Evolutionary conservation across 192 early-diverging fungal genomes (phyloP), one percentile per base, ranked within the genome.

Genomic region (Backusella westeae): DNA sequence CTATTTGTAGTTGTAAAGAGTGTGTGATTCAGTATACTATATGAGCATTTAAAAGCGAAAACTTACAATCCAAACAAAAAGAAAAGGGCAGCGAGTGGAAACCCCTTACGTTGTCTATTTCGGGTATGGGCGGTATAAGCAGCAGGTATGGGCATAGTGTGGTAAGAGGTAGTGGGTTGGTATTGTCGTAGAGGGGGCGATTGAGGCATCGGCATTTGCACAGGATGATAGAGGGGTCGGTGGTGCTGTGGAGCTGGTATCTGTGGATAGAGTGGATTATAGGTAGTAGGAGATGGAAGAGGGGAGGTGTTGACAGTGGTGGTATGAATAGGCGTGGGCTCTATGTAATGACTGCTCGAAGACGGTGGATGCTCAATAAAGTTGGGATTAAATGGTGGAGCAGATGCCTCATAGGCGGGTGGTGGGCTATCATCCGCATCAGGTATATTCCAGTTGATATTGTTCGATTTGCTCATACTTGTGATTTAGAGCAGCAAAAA

Each of bases 41-140:
- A 7, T 38, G 38, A 39, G 38, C 38, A 39, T 39, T 39, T 41
- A 34, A n/a, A 69, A 66, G 2, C 19, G 8, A 39, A 34, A 34
- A 17, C 15, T 70, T 76, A 76, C 75, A 67, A 76, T 23, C 75
- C 75, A 69, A 76, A 70, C 34, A 76, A 59, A 56, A 76, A 76
- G 39, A 76, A 36, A 19, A 76, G 21, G 10, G 75, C 75, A 38
- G 44, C 75, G 39, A 76, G 34, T 56, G 75, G 75, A 70, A 76
- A 76, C 7, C n/a, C n/a, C 10, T 12, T 42, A 34, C 44, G 56
- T 0, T 63, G 56, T 17, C 34, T 63, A 29, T 9, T 12, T 63
- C 29, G 56, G 9, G 26, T 63, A 63, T 63, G 26, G 10, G 9
- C 4, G 26, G 46, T 49, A 49, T 49, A 19, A 14, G 69, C 1